Conservation (phyloP, 371 early-diverging fungal species). For the Mortierella polycephala region DNA sequence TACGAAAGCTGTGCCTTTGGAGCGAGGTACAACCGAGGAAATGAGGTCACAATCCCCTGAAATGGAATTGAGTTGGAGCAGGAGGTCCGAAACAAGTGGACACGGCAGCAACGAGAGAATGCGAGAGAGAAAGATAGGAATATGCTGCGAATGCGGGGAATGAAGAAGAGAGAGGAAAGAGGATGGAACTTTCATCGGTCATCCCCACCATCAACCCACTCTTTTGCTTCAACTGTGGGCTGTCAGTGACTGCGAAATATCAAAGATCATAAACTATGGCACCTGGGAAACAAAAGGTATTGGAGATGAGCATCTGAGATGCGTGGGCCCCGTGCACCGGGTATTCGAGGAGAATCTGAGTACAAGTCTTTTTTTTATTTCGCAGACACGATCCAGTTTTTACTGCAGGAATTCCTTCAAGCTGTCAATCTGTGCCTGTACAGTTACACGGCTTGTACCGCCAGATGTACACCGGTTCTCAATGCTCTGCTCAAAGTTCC, state of each 20-base stretch:
- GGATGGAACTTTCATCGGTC: not conserved
- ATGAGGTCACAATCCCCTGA: no score
- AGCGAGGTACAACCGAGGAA: no score
- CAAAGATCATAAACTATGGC: no score
- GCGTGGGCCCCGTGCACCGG: not conserved
- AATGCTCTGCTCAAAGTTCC: conserved; percentile 89
- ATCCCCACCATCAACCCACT: no score
- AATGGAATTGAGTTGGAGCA: no score
- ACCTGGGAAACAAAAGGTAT: no score
- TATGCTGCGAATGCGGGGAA: not conserved
- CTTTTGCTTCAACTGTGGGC: no score
- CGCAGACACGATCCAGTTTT: not conserved
- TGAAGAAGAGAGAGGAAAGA: not conserved
- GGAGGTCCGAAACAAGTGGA: not conserved
- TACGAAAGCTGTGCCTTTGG: no score
- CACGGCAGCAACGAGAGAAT: not conserved
- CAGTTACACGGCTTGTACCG: conserved; percentile 87
- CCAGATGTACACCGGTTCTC: conserved; percentile 90
- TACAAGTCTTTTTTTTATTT: not conserved
- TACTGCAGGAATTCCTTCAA: conserved; percentile 74
- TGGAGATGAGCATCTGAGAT: no score
- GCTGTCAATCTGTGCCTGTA: conserved; percentile 80
- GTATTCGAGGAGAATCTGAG: no score
- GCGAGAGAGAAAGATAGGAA: not conserved
- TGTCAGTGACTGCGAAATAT: no score